phyloP scores from a whole-genome alignment of 257 asterid species.

The Rehmannia glutinosa region DNA sequence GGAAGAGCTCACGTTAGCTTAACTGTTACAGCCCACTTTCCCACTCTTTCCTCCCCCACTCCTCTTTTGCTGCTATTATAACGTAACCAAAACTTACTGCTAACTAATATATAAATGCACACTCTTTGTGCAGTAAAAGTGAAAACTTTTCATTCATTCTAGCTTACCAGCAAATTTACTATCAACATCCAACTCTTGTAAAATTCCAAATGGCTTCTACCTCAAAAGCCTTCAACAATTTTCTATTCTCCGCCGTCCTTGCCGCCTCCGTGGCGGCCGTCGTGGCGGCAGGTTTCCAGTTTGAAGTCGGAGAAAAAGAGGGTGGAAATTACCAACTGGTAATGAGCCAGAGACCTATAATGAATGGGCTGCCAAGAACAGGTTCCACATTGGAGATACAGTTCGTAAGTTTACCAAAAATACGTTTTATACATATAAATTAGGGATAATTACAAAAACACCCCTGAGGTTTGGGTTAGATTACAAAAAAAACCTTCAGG shows the following conservation, averaged over 20 bases:
- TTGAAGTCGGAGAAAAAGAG: slow-evolving; percentile 49
- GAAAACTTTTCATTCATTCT: too few species aligned
- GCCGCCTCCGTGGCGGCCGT: slow-evolving; percentile 20
- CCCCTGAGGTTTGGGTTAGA: too few species aligned
- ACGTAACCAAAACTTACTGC: background rate
- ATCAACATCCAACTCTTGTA: background rate
- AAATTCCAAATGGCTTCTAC: slow-evolving; percentile 32
- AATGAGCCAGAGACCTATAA: slow-evolving; percentile 60
- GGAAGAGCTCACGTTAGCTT: slow-evolving; percentile 16
- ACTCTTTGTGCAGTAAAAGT: background rate
- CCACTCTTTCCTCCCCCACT: slow-evolving; percentile 22
- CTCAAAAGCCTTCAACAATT: background rate
- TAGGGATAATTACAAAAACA: too few species aligned
- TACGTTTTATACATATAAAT: background rate
- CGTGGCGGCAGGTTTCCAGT: slow-evolving; percentile 39
- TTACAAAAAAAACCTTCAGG: too few species aligned
- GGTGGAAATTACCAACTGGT: slow-evolving; percentile 60
- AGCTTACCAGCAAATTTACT: too few species aligned
- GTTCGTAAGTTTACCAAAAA: slow-evolving; percentile 34
- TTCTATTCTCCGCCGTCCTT: slow-evolving; percentile 23
- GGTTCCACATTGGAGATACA: slow-evolving; percentile 66
- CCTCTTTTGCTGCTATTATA: background rate
- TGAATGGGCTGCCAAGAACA: slow-evolving; percentile 66
- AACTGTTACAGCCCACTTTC: slow-evolving; percentile 32
- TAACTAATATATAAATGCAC: background rate